Evolutionary conservation across 148 eudicot genomes (phyloP), one percentile per base, ranked within the genome.

Genomic region (Rhododendron ovatum): DNA sequence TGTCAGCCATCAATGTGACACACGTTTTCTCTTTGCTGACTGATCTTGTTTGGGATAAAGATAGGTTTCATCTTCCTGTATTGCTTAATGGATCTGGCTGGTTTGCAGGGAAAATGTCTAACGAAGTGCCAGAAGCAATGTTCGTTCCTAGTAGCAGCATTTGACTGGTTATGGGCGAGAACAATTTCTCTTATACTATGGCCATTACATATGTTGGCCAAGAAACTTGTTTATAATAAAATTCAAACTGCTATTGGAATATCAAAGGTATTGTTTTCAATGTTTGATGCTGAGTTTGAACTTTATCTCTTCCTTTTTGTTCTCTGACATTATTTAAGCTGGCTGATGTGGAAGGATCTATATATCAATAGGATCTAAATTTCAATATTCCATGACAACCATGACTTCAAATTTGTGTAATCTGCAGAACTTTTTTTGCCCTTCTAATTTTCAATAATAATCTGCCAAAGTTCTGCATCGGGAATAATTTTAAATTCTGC

Each of bases 101-200:
- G 37, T 84, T 55, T 92, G 88, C 83, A 96, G 99, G 99, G 99
- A 24, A 95, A 95, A 89, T 93, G 87, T 89, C 91, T 96, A 76
- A 85, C 94, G 6, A 94, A 86, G 88, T 87, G 84, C 71, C 90
- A 63, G 83, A 85, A 92, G 86, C 94, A 87, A 86, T 93, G 87
- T 86, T 84, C 90, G n/a, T 89, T 61, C 90, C 83, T 92, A 61
- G 82, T 86, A 85, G 89, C 92, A 28, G 81, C 87, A 67, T 85
- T 93, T 77, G 99, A 96, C 87, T 92, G 95, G 93, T 84, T 96
- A 65, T 92, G 91, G 95, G 99, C 99, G 81, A 91, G 98, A 88
- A 83, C 86, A 55, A 81, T 93, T 87, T 95, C 94, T 86, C 88
- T 91, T 20, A 82, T 95, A 86, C 87, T 96, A 87, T 92, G 91